Evolutionary conservation across 169 alveolate species (phyloP).

Genomic region (Plasmodium coatneyi): DNA sequence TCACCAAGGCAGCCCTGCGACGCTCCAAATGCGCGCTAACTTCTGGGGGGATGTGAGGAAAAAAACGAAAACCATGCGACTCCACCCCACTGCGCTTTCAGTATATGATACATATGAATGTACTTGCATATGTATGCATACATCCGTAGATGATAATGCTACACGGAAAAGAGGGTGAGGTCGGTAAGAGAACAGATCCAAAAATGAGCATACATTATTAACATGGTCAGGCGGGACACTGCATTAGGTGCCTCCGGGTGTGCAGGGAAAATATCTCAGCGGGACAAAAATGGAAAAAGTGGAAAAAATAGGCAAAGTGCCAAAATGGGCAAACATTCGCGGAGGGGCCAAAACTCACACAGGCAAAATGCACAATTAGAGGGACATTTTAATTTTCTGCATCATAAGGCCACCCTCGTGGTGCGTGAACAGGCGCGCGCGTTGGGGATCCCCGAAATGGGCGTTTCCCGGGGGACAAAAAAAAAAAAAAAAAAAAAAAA

Average conservation of each 20-base stretch:
- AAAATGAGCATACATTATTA: background rate
- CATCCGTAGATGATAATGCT: background rate
- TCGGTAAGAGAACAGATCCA: background rate
- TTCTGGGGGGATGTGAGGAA: background rate
- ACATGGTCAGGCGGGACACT: constrained; percentile 1
- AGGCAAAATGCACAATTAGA: background rate
- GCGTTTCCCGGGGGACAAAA: background rate
- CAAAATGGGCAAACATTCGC: background rate
- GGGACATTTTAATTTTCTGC: background rate
- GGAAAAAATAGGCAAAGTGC: background rate
- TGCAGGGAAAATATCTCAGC: background rate
- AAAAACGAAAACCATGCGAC: background rate
- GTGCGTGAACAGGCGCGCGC: background rate
- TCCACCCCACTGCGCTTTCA: background rate
- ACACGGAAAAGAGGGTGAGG: background rate
- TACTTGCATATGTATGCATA: background rate
- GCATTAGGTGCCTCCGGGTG: background rate
- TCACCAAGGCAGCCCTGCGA: background rate
- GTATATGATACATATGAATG: background rate
- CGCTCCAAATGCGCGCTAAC: background rate
- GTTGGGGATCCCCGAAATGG: background rate
- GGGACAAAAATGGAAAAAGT: background rate
- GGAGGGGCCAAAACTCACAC: background rate
- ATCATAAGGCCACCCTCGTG: background rate
- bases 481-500: too few relatives aligned